Conservation (phyloP, 164 flowering plant species). For the Platanus orientalis region DNA sequence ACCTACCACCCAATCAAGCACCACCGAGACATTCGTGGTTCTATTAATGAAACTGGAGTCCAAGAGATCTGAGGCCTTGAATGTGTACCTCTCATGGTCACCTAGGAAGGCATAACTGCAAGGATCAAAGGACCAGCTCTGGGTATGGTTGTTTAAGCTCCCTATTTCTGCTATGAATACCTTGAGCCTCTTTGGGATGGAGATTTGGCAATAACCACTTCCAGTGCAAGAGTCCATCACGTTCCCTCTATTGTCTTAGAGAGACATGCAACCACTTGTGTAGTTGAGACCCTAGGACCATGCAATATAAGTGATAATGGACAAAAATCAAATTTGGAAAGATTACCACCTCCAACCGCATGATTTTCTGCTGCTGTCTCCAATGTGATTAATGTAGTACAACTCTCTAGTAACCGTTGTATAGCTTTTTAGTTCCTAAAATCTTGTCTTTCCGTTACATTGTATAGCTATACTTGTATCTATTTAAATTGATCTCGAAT, state of each 20-base stretch:
- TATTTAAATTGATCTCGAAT: too few relatives aligned
- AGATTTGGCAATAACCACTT: slow-evolving; percentile 9
- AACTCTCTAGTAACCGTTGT: too few relatives aligned
- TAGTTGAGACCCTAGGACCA: too few relatives aligned
- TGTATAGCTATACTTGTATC: too few relatives aligned
- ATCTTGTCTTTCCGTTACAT: too few relatives aligned
- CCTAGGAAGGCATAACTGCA: slow-evolving; percentile 12
- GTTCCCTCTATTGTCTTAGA: not conserved
- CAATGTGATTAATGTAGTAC: too few relatives aligned
- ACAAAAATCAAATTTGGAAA: too few relatives aligned
- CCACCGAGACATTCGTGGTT: not conserved
- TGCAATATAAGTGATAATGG: too few relatives aligned
- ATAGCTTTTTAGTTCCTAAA: too few relatives aligned
- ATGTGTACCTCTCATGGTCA: slow-evolving; percentile 3
- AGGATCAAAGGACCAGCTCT: not conserved
- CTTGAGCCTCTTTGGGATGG: not conserved
- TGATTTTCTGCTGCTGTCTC: too few relatives aligned
- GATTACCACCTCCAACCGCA: too few relatives aligned
- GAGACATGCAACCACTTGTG: slow-evolving; percentile 1
- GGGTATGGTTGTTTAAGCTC: not conserved
- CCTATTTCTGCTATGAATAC: not conserved
- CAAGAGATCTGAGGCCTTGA: not conserved
- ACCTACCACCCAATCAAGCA: not conserved
- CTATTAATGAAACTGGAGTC: not conserved
- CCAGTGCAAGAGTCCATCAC: slow-evolving; percentile 3